Base-by-base conservation (phyloP, 2,329 filamentous ascomycete species). In the Stagonosporopsis cucurbitacearum region DNA sequence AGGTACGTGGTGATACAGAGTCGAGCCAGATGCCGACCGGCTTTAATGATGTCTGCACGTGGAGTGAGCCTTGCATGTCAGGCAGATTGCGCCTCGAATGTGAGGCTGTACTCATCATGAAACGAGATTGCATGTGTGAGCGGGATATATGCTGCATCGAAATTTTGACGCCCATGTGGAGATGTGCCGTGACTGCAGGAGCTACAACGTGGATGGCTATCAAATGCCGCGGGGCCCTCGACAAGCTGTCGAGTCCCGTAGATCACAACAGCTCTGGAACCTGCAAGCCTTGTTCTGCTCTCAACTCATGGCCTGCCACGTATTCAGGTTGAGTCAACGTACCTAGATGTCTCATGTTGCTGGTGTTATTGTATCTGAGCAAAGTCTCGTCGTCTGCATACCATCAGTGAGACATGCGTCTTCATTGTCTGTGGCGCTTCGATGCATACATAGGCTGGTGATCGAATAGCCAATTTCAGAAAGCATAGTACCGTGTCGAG, bases 151-250 rank as follows among this genome's bases (percentile, higher is more conserved):
- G 52, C 52, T 36, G 33, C 30, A 19, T 25, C 52, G 46, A 47
- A 55, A 39, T 36, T 42, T 50, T 22, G 53, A 55, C 36, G 53
- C 47, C 52, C 46, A 55, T 50, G 45, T 55, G 46, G 46, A 53
- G 30, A 32, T n/a, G n/a, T 23, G 50, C 33, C 20, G 44, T 48
- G 43, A 17, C 33, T 39, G 41, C 42, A 40, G 49, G 13, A 30
- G 32, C 20, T 17, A 41, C 19, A 19, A 32, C 15, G 40, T 26
- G 32, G 23, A 19, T 9, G 48, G 33, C 40, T 40, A 13, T 13
- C 40, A 22, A 17, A 12, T 28, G 52, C 26, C 40, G 52, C 50
- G 44, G 17, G 17, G 48, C 35, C 19, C 26, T 39, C 22, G 37
- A 39, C 19, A 26, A 20, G 20, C 22, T 32, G 26, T 45, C 37